Conservation (phyloP, 225 moss, liverwort and hornwort genomes). For the Asterella californica region DNA sequence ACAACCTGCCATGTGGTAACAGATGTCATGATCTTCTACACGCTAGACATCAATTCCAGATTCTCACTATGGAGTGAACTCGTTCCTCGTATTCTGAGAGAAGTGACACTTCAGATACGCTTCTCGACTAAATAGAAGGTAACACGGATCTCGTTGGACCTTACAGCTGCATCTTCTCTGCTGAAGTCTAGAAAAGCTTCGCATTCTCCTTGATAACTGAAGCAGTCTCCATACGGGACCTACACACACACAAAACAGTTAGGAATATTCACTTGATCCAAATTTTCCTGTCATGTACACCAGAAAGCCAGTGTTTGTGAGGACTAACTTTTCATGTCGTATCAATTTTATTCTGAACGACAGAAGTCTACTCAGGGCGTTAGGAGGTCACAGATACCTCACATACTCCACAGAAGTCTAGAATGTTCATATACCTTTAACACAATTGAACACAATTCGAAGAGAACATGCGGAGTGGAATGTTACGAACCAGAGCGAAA, state of each 20-base stretch:
- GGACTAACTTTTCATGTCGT: too few species aligned
- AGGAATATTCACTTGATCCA: too few species aligned
- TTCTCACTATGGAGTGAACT: not conserved
- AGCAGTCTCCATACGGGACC: slow-evolving; percentile 84
- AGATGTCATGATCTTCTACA: not conserved
- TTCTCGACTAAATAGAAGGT: too few species aligned
- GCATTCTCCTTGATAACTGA: slow-evolving; percentile 71
- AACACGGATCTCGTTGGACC: not conserved
- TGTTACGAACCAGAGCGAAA: slow-evolving; percentile 68
- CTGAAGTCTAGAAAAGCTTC: slow-evolving; percentile 80
- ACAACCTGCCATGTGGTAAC: slow-evolving; percentile 58
- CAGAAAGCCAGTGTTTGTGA: too few species aligned
- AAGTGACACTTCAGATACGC: not conserved
- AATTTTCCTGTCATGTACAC: too few species aligned
- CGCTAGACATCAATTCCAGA: not conserved
- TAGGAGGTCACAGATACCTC: not conserved
- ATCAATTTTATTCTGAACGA: too few species aligned
- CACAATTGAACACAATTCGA: not conserved
- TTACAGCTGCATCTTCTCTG: slow-evolving; percentile 75
- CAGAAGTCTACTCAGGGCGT: not conserved
- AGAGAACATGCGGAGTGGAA: not conserved
- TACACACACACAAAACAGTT: slow-evolving; percentile 17
- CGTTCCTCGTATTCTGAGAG: not conserved
- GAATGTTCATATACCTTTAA: too few species aligned
- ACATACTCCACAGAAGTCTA: too few species aligned